These are phyloP conservation scores for Magnaporthales sp. DNA, from an alignment of 2,329 filamentous ascomycete genomes.

Conservation along the genomic window DNA sequence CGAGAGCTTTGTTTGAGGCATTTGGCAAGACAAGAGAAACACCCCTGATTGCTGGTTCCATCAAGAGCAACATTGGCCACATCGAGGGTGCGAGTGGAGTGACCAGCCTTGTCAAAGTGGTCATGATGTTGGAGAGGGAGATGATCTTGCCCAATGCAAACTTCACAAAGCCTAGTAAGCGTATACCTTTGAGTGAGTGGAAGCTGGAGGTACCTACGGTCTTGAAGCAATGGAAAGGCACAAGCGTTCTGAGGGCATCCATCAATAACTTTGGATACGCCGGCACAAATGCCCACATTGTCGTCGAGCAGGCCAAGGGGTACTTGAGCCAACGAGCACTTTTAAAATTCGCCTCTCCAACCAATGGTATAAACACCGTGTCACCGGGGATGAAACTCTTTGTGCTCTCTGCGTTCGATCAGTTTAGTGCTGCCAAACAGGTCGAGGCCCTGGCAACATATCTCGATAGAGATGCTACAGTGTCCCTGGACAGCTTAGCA, in stretches of 20 bases:
- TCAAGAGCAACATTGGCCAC: conserved; percentile 19
- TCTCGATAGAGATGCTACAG: too few relatives aligned
- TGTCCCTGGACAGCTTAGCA: too few relatives aligned
- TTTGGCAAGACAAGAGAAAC: conserved; percentile 10
- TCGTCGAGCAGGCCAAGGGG: conserved; percentile 26
- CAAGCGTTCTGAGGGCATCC: conserved; percentile 5
- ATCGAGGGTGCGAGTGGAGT: conserved; percentile 18
- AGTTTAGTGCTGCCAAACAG: too few relatives aligned
- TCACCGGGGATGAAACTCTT: too few relatives aligned
- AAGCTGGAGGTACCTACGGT: conserved; percentile 36
- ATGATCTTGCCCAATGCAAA: conserved; percentile 41
- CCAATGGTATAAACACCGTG: too few relatives aligned
- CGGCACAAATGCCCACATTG: conserved; percentile 34
- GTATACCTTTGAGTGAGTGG: conserved; percentile 40
- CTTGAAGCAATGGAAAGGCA: conserved; percentile 37
- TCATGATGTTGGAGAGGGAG: conserved; percentile 23
- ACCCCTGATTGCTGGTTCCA: conserved; percentile 16
- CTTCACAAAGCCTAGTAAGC: conserved; percentile 38
- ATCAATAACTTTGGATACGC: conserved; percentile 41
- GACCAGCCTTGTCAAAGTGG: conserved; percentile 18
- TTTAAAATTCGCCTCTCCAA: too few relatives aligned
- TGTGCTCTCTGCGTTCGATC: too few relatives aligned
- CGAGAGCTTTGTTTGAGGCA: conserved; percentile 18
- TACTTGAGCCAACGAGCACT: too few relatives aligned
- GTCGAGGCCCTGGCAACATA: too few relatives aligned